phyloP scores from a whole-genome alignment of 139 green algal genomes.

The Ettlia oleoabundans region DNA sequence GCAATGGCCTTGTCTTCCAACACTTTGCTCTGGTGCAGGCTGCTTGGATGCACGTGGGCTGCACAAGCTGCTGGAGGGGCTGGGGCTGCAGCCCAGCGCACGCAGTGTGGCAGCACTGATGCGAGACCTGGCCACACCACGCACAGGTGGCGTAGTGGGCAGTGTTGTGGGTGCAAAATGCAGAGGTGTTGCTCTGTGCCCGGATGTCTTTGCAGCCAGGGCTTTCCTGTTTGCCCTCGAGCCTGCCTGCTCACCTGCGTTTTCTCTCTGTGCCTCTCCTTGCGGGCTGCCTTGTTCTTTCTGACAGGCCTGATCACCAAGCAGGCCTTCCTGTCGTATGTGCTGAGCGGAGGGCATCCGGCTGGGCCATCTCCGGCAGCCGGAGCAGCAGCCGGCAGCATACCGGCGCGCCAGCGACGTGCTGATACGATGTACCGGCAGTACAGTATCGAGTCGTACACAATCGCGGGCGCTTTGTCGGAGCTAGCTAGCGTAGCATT shows the following conservation, averaged over 20 bases:
- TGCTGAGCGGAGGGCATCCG: slow-evolving; percentile 44
- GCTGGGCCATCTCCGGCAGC: neutral
- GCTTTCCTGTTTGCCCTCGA: no score
- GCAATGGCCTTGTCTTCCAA: no score
- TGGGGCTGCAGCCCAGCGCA: slow-evolving; percentile 54
- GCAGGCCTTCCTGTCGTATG: slow-evolving; percentile 53
- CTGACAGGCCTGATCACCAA: no score
- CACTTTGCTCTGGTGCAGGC: neutral
- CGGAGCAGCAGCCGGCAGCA: neutral
- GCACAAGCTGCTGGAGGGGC: slow-evolving; percentile 42
- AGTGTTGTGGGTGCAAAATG: no score
- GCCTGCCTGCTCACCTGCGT: slow-evolving; percentile 53
- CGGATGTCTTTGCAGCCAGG: no score
- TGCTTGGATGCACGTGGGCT: slow-evolving; percentile 12
- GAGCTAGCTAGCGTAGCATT: slow-evolving; percentile 33
- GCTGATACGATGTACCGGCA: slow-evolving; percentile 43
- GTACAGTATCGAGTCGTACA: slow-evolving; percentile 56
- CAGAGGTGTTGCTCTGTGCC: no score
- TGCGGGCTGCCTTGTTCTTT: no score
- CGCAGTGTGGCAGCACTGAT: slow-evolving; percentile 49
- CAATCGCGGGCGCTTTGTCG: slow-evolving; percentile 29
- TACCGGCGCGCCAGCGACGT: neutral
- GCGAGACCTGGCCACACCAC: slow-evolving; percentile 54
- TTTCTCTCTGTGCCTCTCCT: no score
- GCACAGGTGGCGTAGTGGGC: no score